Evolutionary conservation across 129 eudicot genomes (phyloP).

Genomic region (carrot (Daucus carota)): DH1_v3.0 NC_030383.2:729001-729500

Average conservation of each 20-base stretch:
- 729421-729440: no score
- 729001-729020: constrained; percentile 58
- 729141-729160: neutral
- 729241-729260: neutral
- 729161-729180: neutral
- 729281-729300: neutral
- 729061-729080: neutral
- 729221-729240: neutral
- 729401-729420: no score
- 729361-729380: no score
- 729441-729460: no score
- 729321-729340: no score
- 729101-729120: neutral
- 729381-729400: no score
- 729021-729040: neutral
- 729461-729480: no score
- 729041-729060: neutral
- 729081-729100: neutral
- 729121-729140: neutral
- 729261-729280: neutral
- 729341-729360: no score
- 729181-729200: neutral
- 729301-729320: neutral
- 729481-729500: no score
- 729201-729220: neutral